Evolutionary conservation across 2,329 filamentous ascomycete genomes (phyloP), one percentile per base, ranked within the genome.

Genomic region (Emmonsiellopsis sp.): DNA sequence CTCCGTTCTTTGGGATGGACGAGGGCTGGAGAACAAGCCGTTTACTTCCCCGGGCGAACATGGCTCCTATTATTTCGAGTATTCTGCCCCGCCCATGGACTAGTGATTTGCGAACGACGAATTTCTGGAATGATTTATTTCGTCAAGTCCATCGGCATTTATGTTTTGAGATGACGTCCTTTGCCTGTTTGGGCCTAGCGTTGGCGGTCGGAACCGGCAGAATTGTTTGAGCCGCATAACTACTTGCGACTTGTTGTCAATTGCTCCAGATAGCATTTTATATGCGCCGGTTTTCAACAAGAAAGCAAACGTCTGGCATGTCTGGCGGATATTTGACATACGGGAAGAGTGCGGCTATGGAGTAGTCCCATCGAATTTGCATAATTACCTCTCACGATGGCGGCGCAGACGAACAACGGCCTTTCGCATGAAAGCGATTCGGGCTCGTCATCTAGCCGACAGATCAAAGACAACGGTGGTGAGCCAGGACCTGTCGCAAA

Each of bases 401-500:
- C 47, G 11, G 9, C 20, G 11, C 34, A 41, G 35, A 16, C 35
- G 10, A 37, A 49, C 5, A 40, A 49, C 40, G 34, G 30, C 30
- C 35, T n/a, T n/a, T 35, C 4, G 11, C 47, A 31, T 49, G 34
- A 16, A 7, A 16, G 35, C 35, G 11, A 35, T 20, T 8, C 47
- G 40, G 35, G 16, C 40, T 49, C 47, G n/a, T 31, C 45, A 4
- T 11, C 46, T 11, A 16, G 11, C 35, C 7, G 20, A 26, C 20
- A 26, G 20, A 5, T 26, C 20, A 26, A 38, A 26, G 35, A n/a
- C 10, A 7, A 16, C 11, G 20, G 47, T 11, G n/a, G 42, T 50
- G 52, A n/a, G 10, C n/a, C 10, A 26, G 37, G 20, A 30, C 13
- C 55, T 5, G 50, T 58, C n/a, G 52, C 55, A n/a, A 73, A 63